Percentiles rank a stretch among this genome's conserved stretches.
Conservation (phyloP, 805 yeast genomes). For the Torulaspora delbrueckii region DNA sequence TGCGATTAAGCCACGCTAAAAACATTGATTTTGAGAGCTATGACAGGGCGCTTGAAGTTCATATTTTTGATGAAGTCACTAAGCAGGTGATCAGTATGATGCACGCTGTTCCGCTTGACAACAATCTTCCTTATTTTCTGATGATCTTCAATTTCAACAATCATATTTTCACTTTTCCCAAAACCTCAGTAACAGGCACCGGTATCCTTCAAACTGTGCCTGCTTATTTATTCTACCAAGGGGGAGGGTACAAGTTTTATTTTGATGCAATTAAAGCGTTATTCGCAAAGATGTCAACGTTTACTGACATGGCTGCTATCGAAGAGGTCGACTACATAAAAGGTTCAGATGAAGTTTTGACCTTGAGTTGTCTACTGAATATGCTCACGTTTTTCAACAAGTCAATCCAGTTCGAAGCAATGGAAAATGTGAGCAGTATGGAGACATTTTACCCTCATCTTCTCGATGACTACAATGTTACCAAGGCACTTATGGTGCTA, state of each 20-base stretch:
- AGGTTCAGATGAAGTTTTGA: conserved; percentile 37
- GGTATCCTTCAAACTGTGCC: conserved; percentile 37
- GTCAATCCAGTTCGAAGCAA: conserved; percentile 37
- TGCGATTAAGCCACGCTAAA: conserved; percentile 44
- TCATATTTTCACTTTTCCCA: conserved; percentile 35
- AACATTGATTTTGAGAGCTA: conserved; percentile 26
- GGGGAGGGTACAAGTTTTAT: conserved; percentile 41
- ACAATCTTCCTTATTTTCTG: conserved; percentile 33
- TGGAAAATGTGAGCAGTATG: conserved; percentile 28
- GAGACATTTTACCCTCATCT: conserved; percentile 22
- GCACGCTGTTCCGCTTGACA: conserved; percentile 19
- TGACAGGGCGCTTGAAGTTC: conserved; percentile 41
- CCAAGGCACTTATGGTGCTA: conserved; percentile 21
- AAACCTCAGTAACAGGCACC: conserved; percentile 25
- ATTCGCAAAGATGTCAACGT: conserved; percentile 23
- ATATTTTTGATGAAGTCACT: conserved; percentile 36
- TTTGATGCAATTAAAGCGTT: conserved; percentile 18
- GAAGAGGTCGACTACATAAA: conserved; percentile 38
- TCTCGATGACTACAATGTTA: conserved; percentile 24
- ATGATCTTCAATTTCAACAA: conserved; percentile 38
- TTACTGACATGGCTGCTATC: conserved; percentile 28
- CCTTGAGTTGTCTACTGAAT: conserved; percentile 40
- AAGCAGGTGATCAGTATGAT: conserved; percentile 31
- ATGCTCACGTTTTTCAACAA: conserved; percentile 44
- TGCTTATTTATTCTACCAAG: conserved; percentile 47